A percentile compares a stretch with the other conserved stretches of the same genome.
Evolutionary conservation across 768 basidiomycete genomes (phyloP).

Genomic region (Tylopilus sp.): DNA sequence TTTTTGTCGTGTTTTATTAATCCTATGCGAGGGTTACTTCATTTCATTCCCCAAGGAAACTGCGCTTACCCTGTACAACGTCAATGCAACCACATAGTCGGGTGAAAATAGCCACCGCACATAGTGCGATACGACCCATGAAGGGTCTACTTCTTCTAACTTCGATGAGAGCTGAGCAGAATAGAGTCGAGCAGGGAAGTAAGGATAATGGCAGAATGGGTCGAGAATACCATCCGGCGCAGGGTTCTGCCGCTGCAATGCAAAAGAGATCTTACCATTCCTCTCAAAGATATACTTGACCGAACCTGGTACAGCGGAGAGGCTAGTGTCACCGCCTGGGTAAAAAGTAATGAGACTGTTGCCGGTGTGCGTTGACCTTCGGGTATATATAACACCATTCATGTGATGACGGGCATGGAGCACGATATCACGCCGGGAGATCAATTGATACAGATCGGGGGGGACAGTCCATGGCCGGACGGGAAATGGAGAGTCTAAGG

Average conservation of each 20-base stretch:
- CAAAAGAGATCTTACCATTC: not conserved
- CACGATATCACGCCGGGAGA: not conserved
- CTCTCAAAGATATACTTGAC: conserved; percentile 1
- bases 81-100: not conserved
- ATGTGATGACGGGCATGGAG: not conserved
- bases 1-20: too few relatives aligned
- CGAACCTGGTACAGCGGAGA: not conserved
- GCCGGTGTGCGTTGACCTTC: not conserved
- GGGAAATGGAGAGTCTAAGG: too few relatives aligned
- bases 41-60: too few relatives aligned
- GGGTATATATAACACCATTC: not conserved
- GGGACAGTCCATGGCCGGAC: not conserved
- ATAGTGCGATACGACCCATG: not conserved
- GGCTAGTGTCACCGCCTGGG: not conserved
- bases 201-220: not conserved
- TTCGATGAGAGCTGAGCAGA: not conserved
- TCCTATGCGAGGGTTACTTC: too few relatives aligned
- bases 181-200: conserved; percentile 1
- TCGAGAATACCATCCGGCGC: not conserved
- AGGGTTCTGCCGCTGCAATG: not conserved
- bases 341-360: conserved; percentile 1
- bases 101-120: not conserved
- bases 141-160: not conserved
- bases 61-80: not conserved
- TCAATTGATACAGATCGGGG: not conserved